Conservation (phyloP, 495 filamentous ascomycete genomes). For the Penicillium alfredii region DNA sequence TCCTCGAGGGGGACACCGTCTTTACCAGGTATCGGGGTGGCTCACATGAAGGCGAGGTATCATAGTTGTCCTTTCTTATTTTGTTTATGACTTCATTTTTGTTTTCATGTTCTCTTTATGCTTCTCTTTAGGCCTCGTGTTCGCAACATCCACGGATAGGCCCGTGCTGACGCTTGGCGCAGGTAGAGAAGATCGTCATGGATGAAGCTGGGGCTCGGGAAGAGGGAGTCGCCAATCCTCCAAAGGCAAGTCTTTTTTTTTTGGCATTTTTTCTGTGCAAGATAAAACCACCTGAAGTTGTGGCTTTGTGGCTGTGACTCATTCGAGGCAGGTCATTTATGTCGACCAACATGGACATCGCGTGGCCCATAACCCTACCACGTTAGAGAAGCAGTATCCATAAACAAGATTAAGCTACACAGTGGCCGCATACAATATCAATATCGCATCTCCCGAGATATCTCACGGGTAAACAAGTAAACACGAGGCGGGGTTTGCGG, state of each 20-base stretch:
- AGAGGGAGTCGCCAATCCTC: constrained; percentile 16
- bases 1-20: constrained; percentile 16
- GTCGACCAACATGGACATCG: constrained; percentile 25
- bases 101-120: too few species aligned
- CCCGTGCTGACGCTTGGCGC: too few species aligned
- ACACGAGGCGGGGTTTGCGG: too few species aligned
- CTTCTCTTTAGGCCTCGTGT: too few species aligned
- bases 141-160: too few species aligned
- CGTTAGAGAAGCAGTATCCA: constrained; percentile 14
- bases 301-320: too few species aligned
- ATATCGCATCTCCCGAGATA: too few species aligned
- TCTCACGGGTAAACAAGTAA: too few species aligned
- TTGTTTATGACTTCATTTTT: not conserved
- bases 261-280: not conserved
- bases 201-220: constrained; percentile 10
- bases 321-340: constrained; percentile 21
- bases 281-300: too few species aligned
- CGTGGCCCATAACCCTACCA: constrained; percentile 22
- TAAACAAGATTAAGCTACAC: too few species aligned
- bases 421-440: too few species aligned
- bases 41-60: constrained; percentile 18
- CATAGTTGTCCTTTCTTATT: constrained; percentile 2
- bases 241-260: constrained; percentile 12
- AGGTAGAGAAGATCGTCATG: constrained; percentile 20
- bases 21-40: constrained; percentile 15